phyloP scores from a whole-genome alignment of 2,329 filamentous ascomycete species.

The Cadophora luteo-olivacea region DNA sequence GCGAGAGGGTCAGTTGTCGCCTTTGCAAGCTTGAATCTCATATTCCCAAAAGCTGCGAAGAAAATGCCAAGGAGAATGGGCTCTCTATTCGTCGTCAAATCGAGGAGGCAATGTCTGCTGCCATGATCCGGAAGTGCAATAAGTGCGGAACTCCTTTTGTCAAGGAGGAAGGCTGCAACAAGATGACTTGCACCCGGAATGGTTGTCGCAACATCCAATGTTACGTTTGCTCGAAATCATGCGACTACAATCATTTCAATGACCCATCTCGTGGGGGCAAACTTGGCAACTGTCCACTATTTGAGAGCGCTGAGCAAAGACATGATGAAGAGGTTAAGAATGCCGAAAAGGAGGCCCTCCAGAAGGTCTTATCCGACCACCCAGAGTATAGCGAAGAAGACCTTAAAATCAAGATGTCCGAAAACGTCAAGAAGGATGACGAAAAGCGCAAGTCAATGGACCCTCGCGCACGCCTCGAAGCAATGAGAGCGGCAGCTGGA shows the following conservation, averaged over 20 bases:
- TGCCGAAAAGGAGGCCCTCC: conserved; percentile 65
- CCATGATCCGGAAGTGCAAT: conserved; percentile 79
- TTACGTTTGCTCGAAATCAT: conserved; percentile 75
- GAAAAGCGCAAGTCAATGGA: conserved; percentile 32
- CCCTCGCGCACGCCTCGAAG: conserved; percentile 18
- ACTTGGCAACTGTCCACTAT: conserved; percentile 67
- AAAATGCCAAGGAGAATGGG: conserved; percentile 66
- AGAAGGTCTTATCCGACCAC: conserved; percentile 62
- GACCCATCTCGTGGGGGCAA: conserved; percentile 55
- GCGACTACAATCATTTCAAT: conserved; percentile 74
- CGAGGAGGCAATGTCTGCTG: conserved; percentile 85
- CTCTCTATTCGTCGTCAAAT: conserved; percentile 68
- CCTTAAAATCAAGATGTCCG: conserved; percentile 65
- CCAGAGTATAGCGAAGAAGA: conserved; percentile 64
- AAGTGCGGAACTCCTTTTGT: conserved; percentile 70
- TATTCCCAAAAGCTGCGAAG: conserved; percentile 73
- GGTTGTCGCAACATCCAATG: conserved; percentile 62
- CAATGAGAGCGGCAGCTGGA: background rate
- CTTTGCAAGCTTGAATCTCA: conserved; percentile 74
- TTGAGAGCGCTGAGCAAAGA: conserved; percentile 64
- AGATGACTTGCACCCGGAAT: conserved; percentile 72
- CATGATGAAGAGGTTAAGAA: conserved; percentile 68
- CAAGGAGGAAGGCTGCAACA: conserved; percentile 83
- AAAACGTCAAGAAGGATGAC: conserved; percentile 55
- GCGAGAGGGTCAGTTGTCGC: conserved; percentile 68